phyloP scores from a whole-genome alignment of 345 rosid genomes.

The Dovyalis caffra region DNA sequence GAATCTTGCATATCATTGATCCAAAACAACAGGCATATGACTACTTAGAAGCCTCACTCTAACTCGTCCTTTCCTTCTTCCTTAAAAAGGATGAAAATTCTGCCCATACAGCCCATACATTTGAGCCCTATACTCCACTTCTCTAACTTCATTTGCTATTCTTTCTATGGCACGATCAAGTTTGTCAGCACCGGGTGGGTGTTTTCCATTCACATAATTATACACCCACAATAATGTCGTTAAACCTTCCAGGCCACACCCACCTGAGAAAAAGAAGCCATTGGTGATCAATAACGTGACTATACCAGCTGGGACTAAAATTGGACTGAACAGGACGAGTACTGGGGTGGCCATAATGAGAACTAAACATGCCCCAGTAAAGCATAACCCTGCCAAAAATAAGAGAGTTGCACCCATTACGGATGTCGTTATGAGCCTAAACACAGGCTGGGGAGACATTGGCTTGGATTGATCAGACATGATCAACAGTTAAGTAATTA shows the following conservation, averaged over 20 bases:
- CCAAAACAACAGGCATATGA: too few relatives aligned
- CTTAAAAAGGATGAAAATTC: too few relatives aligned
- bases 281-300: constrained; percentile 18
- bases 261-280: constrained; percentile 59
- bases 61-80: too few relatives aligned
- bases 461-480: constrained; percentile 32
- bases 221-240: constrained; percentile 63
- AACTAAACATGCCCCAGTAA: constrained; percentile 52
- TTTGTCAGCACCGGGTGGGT: constrained; percentile 59
- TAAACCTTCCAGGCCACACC: constrained; percentile 52
- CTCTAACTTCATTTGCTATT: constrained; percentile 35
- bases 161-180: constrained; percentile 46
- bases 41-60: too few relatives aligned
- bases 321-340: constrained; percentile 61
- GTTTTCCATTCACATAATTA: constrained; percentile 52
- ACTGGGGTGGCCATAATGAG: constrained; percentile 58
- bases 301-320: constrained; percentile 56
- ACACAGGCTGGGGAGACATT: constrained; percentile 25
- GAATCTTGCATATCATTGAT: too few relatives aligned
- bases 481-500: too few relatives aligned
- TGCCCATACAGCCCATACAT: constrained; percentile 58
- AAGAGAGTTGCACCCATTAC: constrained; percentile 33
- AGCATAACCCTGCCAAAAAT: constrained; percentile 45
- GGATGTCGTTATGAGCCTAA: constrained; percentile 48
- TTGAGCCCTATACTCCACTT: constrained; percentile 46